phyloP scores from a whole-genome alignment of 2,329 filamentous ascomycete genomes.

The Cladosporium phlei region DNA sequence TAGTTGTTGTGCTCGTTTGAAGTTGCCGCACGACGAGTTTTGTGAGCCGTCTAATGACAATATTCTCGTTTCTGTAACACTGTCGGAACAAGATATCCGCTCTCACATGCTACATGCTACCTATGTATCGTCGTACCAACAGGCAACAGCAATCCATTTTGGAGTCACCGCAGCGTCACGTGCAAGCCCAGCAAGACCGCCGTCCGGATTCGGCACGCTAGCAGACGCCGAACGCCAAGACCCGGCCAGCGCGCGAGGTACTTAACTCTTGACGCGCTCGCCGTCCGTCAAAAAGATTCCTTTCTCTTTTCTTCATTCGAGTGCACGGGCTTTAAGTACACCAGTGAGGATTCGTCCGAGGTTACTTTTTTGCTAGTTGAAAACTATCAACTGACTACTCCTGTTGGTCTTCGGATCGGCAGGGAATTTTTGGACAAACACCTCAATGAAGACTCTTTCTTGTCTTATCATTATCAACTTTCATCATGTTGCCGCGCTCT shows the following conservation, averaged over 20 bases:
- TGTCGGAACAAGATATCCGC: no score
- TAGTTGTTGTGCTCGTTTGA: no score
- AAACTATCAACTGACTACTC: constrained; percentile 77
- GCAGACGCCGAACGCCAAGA: background rate
- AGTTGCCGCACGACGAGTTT: no score
- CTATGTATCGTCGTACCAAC: no score
- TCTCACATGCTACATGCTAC: no score
- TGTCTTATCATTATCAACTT: no score
- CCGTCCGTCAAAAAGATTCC: background rate
- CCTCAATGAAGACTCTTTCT: no score
- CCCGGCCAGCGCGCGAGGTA: background rate
- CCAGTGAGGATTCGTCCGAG: constrained; percentile 86
- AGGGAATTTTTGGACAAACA: constrained; percentile 80
- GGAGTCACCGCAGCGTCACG: no score
- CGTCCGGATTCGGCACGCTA: background rate
- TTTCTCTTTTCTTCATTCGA: constrained; percentile 44
- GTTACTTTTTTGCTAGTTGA: constrained; percentile 86
- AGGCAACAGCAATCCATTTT: no score
- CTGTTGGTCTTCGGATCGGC: constrained; percentile 63
- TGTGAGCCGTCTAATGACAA: no score
- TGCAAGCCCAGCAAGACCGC: no score
- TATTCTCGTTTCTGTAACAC: no score
- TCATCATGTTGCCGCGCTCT: background rate
- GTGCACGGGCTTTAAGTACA: constrained; percentile 76
- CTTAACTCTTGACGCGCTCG: background rate